Percentiles rank a stretch among this genome's conserved stretches.
Evolutionary conservation across 768 basidiomycete genomes (phyloP).

Genomic region (Termitomyces eurrhizus): DNA sequence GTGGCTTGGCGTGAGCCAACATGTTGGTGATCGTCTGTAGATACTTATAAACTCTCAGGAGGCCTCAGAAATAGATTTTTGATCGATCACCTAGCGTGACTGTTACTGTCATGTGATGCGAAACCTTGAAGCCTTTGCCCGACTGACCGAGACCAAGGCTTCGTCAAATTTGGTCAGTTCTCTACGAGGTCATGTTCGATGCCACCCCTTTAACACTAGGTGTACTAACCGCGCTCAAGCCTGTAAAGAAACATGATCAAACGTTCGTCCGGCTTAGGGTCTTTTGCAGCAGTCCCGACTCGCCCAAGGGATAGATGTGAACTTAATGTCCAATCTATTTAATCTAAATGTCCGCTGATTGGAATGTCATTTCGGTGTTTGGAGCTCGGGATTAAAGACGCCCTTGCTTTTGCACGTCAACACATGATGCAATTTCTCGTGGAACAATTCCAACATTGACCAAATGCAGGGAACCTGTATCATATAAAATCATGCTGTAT

Average conservation of each 20-base stretch:
- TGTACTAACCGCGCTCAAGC: too few relatives aligned
- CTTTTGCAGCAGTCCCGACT: background rate
- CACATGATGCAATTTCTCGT: conserved; percentile 1
- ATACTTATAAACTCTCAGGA: too few relatives aligned
- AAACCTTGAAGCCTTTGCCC: background rate
- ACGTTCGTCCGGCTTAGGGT: background rate
- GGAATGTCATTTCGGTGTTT: background rate
- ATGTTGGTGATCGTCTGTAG: background rate
- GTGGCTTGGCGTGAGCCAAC: background rate
- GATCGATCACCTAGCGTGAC: conserved; percentile 1
- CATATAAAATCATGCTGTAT: background rate
- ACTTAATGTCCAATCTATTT: background rate
- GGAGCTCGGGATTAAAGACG: background rate
- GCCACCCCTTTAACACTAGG: background rate
- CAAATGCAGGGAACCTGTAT: background rate
- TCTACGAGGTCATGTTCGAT: background rate
- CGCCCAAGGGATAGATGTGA: background rate
- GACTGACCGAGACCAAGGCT: background rate
- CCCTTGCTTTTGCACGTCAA: background rate
- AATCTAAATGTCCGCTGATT: background rate
- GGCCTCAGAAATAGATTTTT: background rate
- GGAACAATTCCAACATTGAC: background rate
- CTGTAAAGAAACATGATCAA: background rate
- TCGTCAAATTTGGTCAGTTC: background rate
- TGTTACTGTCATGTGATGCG: background rate